Conservation (phyloP, 352 stramenopile genomes). For the Pythium oligandrum region DNA sequence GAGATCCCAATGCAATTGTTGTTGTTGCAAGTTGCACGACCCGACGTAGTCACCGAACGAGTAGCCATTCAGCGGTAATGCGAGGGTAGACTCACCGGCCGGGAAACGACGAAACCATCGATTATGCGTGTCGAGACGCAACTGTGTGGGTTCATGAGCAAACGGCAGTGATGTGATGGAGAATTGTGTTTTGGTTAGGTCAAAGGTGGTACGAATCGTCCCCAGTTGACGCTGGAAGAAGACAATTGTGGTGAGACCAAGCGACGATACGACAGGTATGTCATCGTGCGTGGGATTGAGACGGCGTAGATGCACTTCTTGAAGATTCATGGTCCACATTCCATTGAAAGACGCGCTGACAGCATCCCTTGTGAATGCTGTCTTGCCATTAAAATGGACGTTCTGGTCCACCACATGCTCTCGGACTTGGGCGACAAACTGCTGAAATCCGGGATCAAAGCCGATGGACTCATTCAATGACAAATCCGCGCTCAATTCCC, state of each 20-base stretch:
- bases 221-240: too few relatives aligned
- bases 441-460: background rate
- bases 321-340: too few relatives aligned
- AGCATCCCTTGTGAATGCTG: slow-evolving; percentile 1
- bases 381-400: background rate
- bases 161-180: slow-evolving; percentile 1
- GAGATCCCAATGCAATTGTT: background rate
- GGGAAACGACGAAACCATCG: slow-evolving; percentile 8
- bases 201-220: background rate
- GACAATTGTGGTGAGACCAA: too few relatives aligned
- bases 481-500: background rate
- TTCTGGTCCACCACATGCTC: slow-evolving; percentile 1
- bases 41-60: slow-evolving; percentile 13
- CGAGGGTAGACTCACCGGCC: slow-evolving; percentile 9
- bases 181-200: background rate
- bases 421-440: slow-evolving; percentile 14
- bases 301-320: too few relatives aligned
- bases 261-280: too few relatives aligned
- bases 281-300: too few relatives aligned
- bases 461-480: slow-evolving; percentile 1
- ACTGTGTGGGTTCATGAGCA: background rate
- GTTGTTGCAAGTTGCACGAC: background rate
- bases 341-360: background rate
- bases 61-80: slow-evolving; percentile 5
- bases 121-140: slow-evolving; percentile 8